These are phyloP conservation scores for Trypanosoma conorhini DNA, from an alignment of 208 protist species.

Conservation along the genomic window DNA sequence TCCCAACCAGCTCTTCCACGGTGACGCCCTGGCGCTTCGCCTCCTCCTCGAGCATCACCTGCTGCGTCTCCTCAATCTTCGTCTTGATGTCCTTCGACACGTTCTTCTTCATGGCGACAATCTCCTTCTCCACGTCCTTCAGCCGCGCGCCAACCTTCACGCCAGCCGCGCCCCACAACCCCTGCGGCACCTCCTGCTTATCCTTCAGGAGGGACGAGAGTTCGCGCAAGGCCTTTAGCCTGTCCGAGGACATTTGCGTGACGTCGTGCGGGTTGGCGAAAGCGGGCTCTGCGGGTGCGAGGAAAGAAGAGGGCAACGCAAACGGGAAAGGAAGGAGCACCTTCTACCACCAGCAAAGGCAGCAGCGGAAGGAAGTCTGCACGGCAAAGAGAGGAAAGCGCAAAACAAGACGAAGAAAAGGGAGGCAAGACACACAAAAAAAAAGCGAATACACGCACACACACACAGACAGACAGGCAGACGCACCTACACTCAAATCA, in stretches of 20 bases:
- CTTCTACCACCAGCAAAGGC: too few relatives aligned
- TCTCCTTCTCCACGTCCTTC: constrained; percentile 93
- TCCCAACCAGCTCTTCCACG: constrained; percentile 50
- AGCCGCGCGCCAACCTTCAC: constrained; percentile 78
- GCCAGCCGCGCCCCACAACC: constrained; percentile 50
- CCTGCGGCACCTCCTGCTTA: constrained; percentile 58
- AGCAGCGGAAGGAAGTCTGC: background rate
- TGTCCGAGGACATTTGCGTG: constrained; percentile 30
- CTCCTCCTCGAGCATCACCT: constrained; percentile 57
- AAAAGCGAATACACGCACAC: too few relatives aligned
- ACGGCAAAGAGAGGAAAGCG: background rate
- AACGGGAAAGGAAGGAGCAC: background rate
- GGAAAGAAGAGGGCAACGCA: background rate
- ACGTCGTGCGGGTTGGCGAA: background rate
- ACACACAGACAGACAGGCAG: too few relatives aligned
- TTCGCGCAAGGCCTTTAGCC: constrained; percentile 61
- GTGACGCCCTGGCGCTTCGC: constrained; percentile 59
- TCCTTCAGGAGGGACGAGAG: constrained; percentile 63
- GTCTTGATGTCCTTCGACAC: constrained; percentile 64
- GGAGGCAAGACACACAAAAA: too few relatives aligned
- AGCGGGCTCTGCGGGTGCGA: background rate
- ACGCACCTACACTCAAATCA: too few relatives aligned
- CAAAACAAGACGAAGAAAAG: background rate
- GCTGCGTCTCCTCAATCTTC: constrained; percentile 50
- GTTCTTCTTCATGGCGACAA: constrained; percentile 63